These are phyloP conservation scores for Nakazawaea siamensis DNA, from an alignment of 805 yeast genomes.

Conservation along the genomic window DNA sequence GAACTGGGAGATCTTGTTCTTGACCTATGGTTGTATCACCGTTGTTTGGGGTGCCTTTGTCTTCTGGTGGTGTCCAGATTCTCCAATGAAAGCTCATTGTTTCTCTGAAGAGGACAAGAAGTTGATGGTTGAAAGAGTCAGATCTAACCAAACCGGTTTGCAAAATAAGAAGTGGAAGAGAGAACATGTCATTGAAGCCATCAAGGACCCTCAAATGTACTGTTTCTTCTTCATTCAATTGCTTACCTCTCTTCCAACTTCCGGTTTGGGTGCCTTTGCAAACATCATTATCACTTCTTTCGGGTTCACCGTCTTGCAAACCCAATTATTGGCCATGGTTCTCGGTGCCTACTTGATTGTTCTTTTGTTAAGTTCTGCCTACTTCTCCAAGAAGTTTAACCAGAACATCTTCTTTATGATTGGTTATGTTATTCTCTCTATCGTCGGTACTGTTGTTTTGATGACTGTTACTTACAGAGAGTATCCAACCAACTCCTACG, in stretches of 20 bases:
- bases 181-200: constrained; percentile 18
- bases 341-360: constrained; percentile 23
- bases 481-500: constrained; percentile 13
- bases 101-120: constrained; percentile 26
- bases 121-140: constrained; percentile 18
- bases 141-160: constrained; percentile 27
- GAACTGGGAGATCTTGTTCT: constrained; percentile 47
- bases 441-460: constrained; percentile 23
- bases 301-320: constrained; percentile 21
- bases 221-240: constrained; percentile 18
- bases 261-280: constrained; percentile 24
- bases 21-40: constrained; percentile 48
- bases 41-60: constrained; percentile 17
- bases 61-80: constrained; percentile 19
- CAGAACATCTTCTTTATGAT: constrained; percentile 17
- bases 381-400: constrained; percentile 14
- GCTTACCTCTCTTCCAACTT: constrained; percentile 19
- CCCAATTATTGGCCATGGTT: constrained; percentile 25
- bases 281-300: constrained; percentile 21
- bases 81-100: constrained; percentile 29
- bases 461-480: constrained; percentile 17
- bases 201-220: constrained; percentile 18
- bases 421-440: constrained; percentile 21
- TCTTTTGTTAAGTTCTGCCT: constrained; percentile 18
- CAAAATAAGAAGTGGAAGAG: constrained; percentile 21